Percentiles rank a stretch among this genome's conserved stretches.
phyloP scores from a whole-genome alignment of 768 basidiomycete species.

The Boletus speciosus region DNA sequence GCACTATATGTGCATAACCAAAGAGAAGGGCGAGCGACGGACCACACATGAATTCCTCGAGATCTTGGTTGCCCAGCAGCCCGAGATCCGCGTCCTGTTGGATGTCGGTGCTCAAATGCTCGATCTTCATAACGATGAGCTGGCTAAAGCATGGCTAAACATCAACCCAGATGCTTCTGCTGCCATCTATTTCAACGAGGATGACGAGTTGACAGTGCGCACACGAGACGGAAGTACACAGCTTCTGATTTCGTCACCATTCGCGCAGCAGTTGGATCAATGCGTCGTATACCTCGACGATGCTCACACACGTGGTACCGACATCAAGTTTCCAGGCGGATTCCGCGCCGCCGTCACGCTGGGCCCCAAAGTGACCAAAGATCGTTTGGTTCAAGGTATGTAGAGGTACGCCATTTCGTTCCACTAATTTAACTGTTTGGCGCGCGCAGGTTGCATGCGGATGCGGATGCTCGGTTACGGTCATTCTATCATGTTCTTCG shows the following conservation, averaged over 20 bases:
- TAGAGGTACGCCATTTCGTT: not conserved
- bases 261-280: conserved; percentile 31
- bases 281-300: conserved; percentile 40
- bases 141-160: conserved; percentile 43
- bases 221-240: conserved; percentile 29
- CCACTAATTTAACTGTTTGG: not conserved
- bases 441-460: conserved; percentile 46
- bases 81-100: conserved; percentile 44
- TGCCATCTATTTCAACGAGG: conserved; percentile 32
- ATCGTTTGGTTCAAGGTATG: conserved; percentile 35
- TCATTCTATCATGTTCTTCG: conserved; percentile 47
- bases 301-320: conserved; percentile 36
- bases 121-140: conserved; percentile 42
- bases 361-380: conserved; percentile 38
- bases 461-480: conserved; percentile 48
- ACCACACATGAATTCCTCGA: conserved; percentile 21
- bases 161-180: conserved; percentile 17
- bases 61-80: conserved; percentile 33
- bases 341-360: conserved; percentile 38
- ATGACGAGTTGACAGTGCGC: conserved; percentile 33
- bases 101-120: conserved; percentile 60
- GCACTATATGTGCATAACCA: conserved; percentile 15
- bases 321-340: conserved; percentile 34
- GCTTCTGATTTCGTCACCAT: conserved; percentile 32
- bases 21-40: conserved; percentile 11